Evolutionary conservation across 2,329 filamentous ascomycete genomes (phyloP).

Genomic region (Diplocarpon rosae): DNA sequence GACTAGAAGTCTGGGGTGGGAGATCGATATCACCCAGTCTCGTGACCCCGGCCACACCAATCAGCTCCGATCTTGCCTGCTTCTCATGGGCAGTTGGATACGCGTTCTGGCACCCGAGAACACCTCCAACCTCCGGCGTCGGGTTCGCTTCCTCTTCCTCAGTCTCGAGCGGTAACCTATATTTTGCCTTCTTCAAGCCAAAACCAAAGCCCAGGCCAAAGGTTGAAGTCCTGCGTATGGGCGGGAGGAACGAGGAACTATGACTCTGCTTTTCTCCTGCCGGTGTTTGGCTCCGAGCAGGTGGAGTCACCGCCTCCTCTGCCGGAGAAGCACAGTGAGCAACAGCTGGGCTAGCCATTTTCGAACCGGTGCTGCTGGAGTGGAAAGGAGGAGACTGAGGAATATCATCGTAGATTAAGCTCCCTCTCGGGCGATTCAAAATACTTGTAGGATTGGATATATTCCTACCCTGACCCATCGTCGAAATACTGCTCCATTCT

Average conservation of each 20-base stretch:
- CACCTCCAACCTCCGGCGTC: no score
- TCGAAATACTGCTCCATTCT: not conserved
- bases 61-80: no score
- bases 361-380: no score
- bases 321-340: no score
- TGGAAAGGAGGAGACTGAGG: not conserved
- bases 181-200: slow-evolving; percentile 23
- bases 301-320: not conserved
- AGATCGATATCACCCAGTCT: no score
- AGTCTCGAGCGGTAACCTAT: slow-evolving; percentile 22
- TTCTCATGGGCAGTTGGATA: no score
- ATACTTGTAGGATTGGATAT: not conserved
- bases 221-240: slow-evolving; percentile 46
- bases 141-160: slow-evolving; percentile 8
- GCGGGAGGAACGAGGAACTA: slow-evolving; percentile 39
- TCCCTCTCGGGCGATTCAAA: slow-evolving; percentile 3
- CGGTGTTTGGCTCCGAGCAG: not conserved
- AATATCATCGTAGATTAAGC: slow-evolving; percentile 9
- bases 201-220: slow-evolving; percentile 36
- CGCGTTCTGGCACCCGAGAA: no score
- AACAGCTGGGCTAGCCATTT: no score
- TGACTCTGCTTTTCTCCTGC: slow-evolving; percentile 7
- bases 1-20: no score
- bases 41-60: no score
- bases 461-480: not conserved